These are phyloP conservation scores for Lachnellula willkommii DNA, from an alignment of 2,329 filamentous ascomycete species.

Conservation along the genomic window DNA sequence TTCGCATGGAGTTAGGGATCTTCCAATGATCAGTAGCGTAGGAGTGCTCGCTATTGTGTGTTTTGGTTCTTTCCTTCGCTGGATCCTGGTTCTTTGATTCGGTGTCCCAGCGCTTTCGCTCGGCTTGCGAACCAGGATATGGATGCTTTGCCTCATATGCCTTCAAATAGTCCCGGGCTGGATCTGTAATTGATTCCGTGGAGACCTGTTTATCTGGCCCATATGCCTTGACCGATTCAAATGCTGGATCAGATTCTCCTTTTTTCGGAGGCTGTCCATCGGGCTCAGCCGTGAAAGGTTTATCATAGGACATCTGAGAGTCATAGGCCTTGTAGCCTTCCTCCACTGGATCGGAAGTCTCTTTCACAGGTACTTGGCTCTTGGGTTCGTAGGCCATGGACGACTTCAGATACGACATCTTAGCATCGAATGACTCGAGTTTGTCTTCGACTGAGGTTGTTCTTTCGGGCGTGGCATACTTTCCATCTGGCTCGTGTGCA, in stretches of 20 bases:
- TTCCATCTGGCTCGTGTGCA: conserved; percentile 24
- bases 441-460: not conserved
- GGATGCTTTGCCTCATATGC: conserved; percentile 33
- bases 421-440: not conserved
- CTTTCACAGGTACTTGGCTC: conserved; percentile 1
- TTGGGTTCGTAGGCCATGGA: not conserved
- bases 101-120: not conserved
- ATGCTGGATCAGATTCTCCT: conserved; percentile 30
- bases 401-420: not conserved
- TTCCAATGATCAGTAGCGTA: not conserved
- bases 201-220: conserved; percentile 34
- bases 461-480: conserved; percentile 13
- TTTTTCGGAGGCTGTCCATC: conserved; percentile 1
- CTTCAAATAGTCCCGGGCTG: conserved; percentile 32
- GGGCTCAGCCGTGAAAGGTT: not conserved
- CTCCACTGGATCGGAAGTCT: conserved; percentile 30
- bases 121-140: not conserved
- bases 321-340: not conserved
- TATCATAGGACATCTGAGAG: not conserved
- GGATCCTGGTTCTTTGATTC: not conserved
- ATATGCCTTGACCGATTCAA: conserved; percentile 1
- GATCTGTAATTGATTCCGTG: conserved; percentile 16
- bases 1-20: no score
- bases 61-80: no score
- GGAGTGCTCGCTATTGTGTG: not conserved